phyloP scores from a whole-genome alignment of 2,329 filamentous ascomycete species.

The Paraphoma sp. region DNA sequence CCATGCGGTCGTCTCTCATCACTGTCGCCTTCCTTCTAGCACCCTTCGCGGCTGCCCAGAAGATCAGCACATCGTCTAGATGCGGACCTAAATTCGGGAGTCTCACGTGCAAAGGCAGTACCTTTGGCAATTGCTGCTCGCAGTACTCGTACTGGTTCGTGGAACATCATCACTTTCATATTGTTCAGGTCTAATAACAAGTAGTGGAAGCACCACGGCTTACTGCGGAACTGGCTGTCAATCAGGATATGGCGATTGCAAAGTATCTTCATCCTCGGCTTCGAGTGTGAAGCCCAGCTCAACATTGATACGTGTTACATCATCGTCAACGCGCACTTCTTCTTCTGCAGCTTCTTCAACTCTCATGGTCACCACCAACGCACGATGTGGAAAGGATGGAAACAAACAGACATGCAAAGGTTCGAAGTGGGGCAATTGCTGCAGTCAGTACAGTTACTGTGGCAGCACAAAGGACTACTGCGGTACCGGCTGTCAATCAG shows the following conservation, averaged over 20 bases:
- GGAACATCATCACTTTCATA: neutral
- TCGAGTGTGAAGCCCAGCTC: neutral
- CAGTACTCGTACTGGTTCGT: neutral
- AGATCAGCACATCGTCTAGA: neutral
- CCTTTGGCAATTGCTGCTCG: neutral
- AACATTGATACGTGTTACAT: neutral
- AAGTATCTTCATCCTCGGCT: neutral
- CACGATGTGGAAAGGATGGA: neutral
- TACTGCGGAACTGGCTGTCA: neutral
- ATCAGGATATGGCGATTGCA: neutral
- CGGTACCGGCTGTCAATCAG: neutral
- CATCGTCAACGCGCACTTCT: neutral
- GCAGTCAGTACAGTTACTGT: neutral
- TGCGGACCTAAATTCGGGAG: neutral
- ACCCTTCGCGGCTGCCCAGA: neutral
- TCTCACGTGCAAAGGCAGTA: neutral
- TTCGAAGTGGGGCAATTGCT: neutral
- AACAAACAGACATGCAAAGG: neutral
- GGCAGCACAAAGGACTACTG: neutral
- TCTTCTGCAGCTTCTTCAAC: neutral
- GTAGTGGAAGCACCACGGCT: neutral
- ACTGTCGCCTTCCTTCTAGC: neutral
- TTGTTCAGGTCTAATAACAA: neutral
- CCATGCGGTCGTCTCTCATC: neutral
- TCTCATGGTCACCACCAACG: neutral